Conservation (phyloP, 345 rosid species). For the Eucalyptus rudis region DNA sequence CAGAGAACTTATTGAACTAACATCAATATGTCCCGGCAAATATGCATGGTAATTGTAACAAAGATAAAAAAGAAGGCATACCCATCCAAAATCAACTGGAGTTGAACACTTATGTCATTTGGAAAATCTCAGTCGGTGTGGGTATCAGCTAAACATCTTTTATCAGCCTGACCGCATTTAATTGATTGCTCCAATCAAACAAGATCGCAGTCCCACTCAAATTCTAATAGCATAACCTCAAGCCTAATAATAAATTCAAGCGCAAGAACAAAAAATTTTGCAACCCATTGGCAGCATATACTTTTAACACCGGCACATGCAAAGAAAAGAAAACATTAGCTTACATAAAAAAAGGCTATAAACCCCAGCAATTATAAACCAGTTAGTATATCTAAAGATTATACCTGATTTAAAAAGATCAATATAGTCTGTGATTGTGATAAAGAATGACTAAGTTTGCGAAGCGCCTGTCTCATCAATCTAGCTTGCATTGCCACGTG, state of each 20-base stretch:
- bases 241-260: not conserved
- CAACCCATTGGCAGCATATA: not conserved
- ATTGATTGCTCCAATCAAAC: not conserved
- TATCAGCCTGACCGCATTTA: not conserved
- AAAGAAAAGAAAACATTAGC: not conserved
- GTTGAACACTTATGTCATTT: not conserved
- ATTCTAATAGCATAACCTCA: not conserved
- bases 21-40: not conserved
- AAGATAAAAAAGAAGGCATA: not conserved
- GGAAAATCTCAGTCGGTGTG: not conserved
- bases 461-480: conserved; percentile 87
- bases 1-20: not conserved
- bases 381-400: not conserved
- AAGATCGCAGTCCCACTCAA: not conserved
- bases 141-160: not conserved
- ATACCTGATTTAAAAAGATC: conserved; percentile 81
- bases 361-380: not conserved
- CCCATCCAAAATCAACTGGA: not conserved
- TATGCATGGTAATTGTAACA: not conserved
- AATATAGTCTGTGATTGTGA: conserved; percentile 70
- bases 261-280: too few species aligned
- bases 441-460: conserved; percentile 87
- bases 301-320: not conserved
- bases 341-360: not conserved
- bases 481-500: conserved; percentile 99